These are phyloP conservation scores for Acephala macrosclerotiorum DNA, from an alignment of 2,329 filamentous ascomycete species.

Conservation along the genomic window DNA sequence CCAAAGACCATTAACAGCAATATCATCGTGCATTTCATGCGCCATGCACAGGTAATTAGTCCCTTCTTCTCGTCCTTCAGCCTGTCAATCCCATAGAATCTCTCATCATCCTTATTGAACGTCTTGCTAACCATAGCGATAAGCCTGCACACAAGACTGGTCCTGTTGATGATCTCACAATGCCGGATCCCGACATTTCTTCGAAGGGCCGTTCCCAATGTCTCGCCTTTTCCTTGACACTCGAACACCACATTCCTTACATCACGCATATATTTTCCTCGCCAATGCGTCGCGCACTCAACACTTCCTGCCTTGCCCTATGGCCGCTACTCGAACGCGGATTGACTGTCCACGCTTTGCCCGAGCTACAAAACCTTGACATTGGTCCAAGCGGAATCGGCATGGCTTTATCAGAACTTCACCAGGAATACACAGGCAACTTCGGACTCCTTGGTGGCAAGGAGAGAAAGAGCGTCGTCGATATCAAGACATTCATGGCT, in stretches of 20 bases:
- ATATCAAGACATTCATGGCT: background rate
- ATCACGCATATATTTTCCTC: background rate
- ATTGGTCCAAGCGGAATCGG: background rate
- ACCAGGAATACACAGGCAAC: too few relatives aligned
- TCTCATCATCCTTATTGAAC: too few relatives aligned
- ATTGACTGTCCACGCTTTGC: background rate
- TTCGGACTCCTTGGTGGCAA: background rate
- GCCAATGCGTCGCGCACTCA: background rate
- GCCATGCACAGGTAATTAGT: background rate
- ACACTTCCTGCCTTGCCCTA: background rate
- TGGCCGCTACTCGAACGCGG: background rate
- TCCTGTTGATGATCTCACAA: background rate
- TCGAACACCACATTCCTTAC: background rate
- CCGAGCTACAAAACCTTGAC: constrained; percentile 2
- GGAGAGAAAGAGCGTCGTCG: background rate
- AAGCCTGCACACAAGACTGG: background rate
- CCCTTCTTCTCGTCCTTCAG: background rate
- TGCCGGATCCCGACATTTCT: background rate
- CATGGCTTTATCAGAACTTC: background rate
- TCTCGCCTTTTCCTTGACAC: background rate
- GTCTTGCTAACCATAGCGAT: background rate
- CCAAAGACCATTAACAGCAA: too few relatives aligned
- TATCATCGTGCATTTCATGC: constrained; percentile 8
- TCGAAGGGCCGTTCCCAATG: background rate
- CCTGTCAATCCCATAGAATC: too few relatives aligned